These are phyloP conservation scores for Biscogniauxia mediterranea DNA, from an alignment of 2,329 filamentous ascomycete genomes.

Conservation along the genomic window DNA sequence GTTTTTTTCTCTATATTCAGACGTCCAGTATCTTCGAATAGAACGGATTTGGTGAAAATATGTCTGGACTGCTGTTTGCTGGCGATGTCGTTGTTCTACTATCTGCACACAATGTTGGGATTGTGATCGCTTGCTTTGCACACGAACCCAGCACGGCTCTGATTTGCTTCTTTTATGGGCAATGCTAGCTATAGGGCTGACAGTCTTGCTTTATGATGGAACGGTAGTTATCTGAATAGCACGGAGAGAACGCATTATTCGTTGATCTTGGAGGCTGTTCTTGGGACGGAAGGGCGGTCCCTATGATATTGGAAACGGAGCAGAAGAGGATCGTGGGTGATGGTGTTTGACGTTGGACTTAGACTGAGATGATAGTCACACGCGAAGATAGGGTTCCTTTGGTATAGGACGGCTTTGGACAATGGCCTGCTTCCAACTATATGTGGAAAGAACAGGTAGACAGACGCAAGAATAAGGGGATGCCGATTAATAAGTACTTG, in stretches of 20 bases:
- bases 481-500: conserved; percentile 11
- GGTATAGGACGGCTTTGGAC: background rate
- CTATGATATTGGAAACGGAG: background rate
- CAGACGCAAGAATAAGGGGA: conserved; percentile 2
- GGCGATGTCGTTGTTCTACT: background rate
- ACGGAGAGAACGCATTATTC: no score
- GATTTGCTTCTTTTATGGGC: conserved; percentile 1
- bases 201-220: no score
- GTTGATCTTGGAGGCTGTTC: no score
- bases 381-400: background rate
- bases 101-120: conserved; percentile 6
- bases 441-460: background rate
- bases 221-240: no score
- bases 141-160: background rate
- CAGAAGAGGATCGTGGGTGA: background rate
- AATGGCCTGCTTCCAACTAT: background rate
- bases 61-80: conserved; percentile 5
- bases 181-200: background rate
- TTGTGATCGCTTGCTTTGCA: conserved; percentile 1
- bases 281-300: background rate
- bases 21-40: conserved; percentile 11
- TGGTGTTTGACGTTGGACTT: background rate
- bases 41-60: conserved; percentile 12
- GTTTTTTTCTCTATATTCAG: conserved; percentile 5
- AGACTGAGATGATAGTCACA: background rate